phyloP scores from a whole-genome alignment of 1,139 yeast species.

The Geotrichum phurueaensis region DNA sequence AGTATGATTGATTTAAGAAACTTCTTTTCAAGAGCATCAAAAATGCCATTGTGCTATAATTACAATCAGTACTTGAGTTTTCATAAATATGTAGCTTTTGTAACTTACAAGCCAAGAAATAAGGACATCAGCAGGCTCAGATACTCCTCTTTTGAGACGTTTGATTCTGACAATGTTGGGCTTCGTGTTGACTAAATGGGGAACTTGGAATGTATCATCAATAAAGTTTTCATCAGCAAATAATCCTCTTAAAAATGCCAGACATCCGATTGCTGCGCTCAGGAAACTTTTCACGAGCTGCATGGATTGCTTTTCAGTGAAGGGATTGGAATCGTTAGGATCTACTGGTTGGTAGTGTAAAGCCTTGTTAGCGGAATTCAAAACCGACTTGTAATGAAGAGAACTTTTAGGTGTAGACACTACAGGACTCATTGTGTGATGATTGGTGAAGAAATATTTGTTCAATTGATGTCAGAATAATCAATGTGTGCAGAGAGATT shows the following conservation, averaged over 20 bases:
- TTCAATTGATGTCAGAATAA: background rate
- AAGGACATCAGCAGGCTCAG: conserved; percentile 15
- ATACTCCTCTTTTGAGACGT: conserved; percentile 13
- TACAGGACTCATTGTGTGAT: background rate
- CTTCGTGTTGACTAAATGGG: conserved; percentile 4
- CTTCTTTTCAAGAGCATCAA: conserved; percentile 17
- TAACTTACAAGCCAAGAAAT: conserved; percentile 16
- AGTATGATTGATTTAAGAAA: conserved; percentile 15
- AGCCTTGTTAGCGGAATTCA: conserved; percentile 2
- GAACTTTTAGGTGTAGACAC: background rate
- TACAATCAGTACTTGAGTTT: background rate
- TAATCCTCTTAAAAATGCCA: conserved; percentile 16
- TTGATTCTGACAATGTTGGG: conserved; percentile 14
- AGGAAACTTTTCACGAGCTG: conserved; percentile 14
- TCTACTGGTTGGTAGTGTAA: background rate
- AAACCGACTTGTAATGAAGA: background rate
- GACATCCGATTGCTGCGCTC: conserved; percentile 16
- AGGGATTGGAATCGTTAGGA: background rate
- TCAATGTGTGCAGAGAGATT: background rate
- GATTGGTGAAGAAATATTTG: too few relatives aligned
- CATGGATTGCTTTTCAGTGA: conserved; percentile 15
- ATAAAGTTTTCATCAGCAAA: conserved; percentile 14
- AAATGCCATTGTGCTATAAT: conserved; percentile 13
- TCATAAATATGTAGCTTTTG: too few relatives aligned
- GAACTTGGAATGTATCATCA: conserved; percentile 11